phyloP scores from a whole-genome alignment of 805 yeast genomes.

The Saturnispora saitoi region DNA sequence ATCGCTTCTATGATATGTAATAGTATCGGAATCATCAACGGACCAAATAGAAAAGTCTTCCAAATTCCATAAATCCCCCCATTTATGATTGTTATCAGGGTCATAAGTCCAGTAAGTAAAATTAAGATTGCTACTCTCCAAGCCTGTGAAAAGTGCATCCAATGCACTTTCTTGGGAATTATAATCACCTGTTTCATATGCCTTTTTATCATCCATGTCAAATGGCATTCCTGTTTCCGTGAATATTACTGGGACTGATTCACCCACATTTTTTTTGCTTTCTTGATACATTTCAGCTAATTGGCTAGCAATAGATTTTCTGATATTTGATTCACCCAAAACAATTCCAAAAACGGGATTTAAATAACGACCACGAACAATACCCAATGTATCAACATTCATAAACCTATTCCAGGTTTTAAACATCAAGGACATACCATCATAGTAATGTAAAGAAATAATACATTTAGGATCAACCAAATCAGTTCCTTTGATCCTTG shows the following conservation, averaged over 20 bases:
- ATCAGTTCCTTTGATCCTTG: constrained; percentile 40
- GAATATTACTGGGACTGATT: constrained; percentile 60
- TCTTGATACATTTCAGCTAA: constrained; percentile 59
- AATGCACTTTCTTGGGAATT: constrained; percentile 69
- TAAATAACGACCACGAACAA: constrained; percentile 66
- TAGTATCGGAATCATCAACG: constrained; percentile 38
- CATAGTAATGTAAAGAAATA: constrained; percentile 86
- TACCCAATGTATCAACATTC: constrained; percentile 85
- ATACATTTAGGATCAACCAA: constrained; percentile 58
- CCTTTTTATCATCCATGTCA: constrained; percentile 79
- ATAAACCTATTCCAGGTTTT: constrained; percentile 77
- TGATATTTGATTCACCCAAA: constrained; percentile 70
- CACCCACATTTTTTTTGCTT: constrained; percentile 53
- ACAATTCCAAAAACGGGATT: constrained; percentile 71
- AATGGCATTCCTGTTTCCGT: constrained; percentile 97
- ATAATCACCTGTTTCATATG: constrained; percentile 61
- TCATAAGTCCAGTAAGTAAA: constrained; percentile 86
- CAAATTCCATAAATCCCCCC: constrained; percentile 92
- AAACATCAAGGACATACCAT: constrained; percentile 88
- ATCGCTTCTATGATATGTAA: background rate
- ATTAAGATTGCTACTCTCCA: constrained; percentile 64
- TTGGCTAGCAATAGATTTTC: constrained; percentile 65
- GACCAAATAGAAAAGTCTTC: constrained; percentile 92
- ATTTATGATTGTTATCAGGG: constrained; percentile 59
- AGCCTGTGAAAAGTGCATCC: constrained; percentile 72